Percentiles rank a stretch among this genome's conserved stretches.
phyloP scores from a whole-genome alignment of 1,284 basidiomycete species.

The Papiliotrema terrestris region DNA sequence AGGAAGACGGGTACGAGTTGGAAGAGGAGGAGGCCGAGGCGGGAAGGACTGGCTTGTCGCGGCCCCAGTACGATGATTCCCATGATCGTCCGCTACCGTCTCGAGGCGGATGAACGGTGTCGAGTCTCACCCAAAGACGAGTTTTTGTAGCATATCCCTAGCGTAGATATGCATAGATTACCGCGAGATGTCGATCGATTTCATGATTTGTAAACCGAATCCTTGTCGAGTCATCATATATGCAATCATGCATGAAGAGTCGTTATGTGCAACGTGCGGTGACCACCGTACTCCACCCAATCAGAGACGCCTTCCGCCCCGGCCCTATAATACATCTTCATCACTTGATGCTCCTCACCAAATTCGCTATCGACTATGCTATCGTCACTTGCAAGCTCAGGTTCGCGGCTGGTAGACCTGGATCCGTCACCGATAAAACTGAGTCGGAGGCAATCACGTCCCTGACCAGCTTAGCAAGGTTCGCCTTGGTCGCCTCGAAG shows the following conservation, averaged over 20 bases:
- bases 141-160: not conserved
- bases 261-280: not conserved
- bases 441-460: conserved; percentile 74
- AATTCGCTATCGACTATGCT: not conserved
- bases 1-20: conserved; percentile 3
- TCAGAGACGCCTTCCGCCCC: too few species aligned
- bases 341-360: not conserved
- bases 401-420: conserved; percentile 73
- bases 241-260: not conserved
- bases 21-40: not conserved
- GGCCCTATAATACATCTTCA: not conserved
- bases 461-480: conserved; percentile 76
- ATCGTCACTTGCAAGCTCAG: conserved; percentile 51
- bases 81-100: too few species aligned
- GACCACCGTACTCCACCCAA: too few species aligned
- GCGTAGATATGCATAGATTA: not conserved
- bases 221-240: not conserved
- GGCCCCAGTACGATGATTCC: conserved; percentile 7
- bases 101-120: not conserved
- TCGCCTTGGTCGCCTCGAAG: conserved; percentile 78
- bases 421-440: conserved; percentile 82
- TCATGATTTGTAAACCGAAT: not conserved
- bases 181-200: not conserved
- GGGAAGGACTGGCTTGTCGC: not conserved
- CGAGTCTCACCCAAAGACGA: not conserved